Conservation (phyloP, 768 basidiomycete species). For the Boletellus emodensis region DNA sequence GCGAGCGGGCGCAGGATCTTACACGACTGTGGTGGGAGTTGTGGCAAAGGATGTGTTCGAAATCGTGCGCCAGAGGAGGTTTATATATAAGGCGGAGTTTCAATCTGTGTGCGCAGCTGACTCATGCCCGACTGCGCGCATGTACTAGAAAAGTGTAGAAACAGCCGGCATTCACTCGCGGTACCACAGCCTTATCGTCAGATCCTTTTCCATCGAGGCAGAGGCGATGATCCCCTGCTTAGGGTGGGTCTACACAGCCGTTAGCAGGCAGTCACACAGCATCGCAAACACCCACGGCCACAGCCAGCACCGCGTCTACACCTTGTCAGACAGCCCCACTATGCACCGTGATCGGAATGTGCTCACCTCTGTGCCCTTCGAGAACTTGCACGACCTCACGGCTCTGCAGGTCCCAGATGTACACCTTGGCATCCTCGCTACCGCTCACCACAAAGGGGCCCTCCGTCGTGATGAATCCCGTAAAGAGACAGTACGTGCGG, state of each 20-base stretch:
- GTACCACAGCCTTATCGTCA: slow-evolving; percentile 79
- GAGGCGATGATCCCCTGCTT: slow-evolving; percentile 73
- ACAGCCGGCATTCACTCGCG: slow-evolving; percentile 33
- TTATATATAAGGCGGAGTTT: slow-evolving; percentile 22
- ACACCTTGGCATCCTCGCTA: slow-evolving; percentile 84
- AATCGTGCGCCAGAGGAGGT: background rate
- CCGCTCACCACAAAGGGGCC: slow-evolving; percentile 80
- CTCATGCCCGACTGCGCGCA: background rate
- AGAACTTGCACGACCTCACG: slow-evolving; percentile 70
- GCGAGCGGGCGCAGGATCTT: background rate
- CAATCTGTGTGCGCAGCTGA: slow-evolving; percentile 4
- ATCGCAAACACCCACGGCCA: slow-evolving; percentile 52
- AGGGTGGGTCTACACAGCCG: slow-evolving; percentile 64
- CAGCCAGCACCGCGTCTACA: slow-evolving; percentile 64
- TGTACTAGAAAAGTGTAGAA: slow-evolving; percentile 4
- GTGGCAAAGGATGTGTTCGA: background rate
- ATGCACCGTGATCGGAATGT: background rate
- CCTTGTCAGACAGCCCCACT: background rate
- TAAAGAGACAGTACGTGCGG: slow-evolving; percentile 75
- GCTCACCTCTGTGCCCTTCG: slow-evolving; percentile 76
- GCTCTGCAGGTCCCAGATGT: slow-evolving; percentile 87
- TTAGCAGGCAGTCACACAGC: background rate
- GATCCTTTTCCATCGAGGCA: slow-evolving; percentile 86
- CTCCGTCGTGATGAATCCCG: slow-evolving; percentile 56
- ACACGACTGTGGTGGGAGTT: slow-evolving; percentile 6